Conservation (phyloP, 805 yeast genomes). For the Wickerhamomyces strasburgensis region DNA sequence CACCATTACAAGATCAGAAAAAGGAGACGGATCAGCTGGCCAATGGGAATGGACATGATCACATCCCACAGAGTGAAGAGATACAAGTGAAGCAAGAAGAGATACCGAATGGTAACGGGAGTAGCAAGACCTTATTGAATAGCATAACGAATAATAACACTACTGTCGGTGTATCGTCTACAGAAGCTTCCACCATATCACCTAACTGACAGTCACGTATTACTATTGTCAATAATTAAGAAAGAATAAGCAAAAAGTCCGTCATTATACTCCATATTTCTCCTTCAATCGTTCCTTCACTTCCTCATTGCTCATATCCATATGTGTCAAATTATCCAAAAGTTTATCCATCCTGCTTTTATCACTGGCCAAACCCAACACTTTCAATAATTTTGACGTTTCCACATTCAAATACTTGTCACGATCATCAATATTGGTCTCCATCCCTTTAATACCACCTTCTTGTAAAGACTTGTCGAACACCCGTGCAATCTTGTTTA, state of each 20-base stretch:
- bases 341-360: constrained; percentile 20
- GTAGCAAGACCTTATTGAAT: constrained; percentile 2
- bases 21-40: neutral
- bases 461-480: constrained; percentile 9
- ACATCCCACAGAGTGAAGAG: neutral
- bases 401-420: constrained; percentile 39
- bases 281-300: constrained; percentile 16
- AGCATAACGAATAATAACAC: neutral
- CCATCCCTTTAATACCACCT: constrained; percentile 11
- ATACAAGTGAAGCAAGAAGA: neutral
- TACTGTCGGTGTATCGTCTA: constrained; percentile 1
- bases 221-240: too few relatives aligned
- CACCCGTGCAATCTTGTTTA: constrained; percentile 4
- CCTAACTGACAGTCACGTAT: too few relatives aligned
- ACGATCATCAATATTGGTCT: constrained; percentile 29
- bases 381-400: constrained; percentile 28
- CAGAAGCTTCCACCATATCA: too few relatives aligned
- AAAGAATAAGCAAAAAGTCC: too few relatives aligned
- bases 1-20: constrained; percentile 16
- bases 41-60: neutral
- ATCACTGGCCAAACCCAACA: constrained; percentile 20
- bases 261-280: constrained; percentile 15
- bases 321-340: constrained; percentile 17
- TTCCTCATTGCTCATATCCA: constrained; percentile 18
- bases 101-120: neutral